Conservation (phyloP, 2,329 filamentous ascomycete species). For the Diaporthe longicolla region DNA sequence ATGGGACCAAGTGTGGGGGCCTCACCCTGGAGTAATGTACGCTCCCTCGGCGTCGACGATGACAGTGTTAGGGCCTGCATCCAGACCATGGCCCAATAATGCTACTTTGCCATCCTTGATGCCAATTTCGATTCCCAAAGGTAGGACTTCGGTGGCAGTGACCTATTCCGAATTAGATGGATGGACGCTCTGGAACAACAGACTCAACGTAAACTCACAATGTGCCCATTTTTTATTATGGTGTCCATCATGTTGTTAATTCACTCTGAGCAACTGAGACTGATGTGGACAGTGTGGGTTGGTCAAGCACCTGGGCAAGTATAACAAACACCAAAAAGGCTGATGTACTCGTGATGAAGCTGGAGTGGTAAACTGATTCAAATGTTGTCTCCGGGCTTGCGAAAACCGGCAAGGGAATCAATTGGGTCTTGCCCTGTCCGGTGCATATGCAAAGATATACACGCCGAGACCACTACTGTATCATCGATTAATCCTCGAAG, state of each 20-base stretch:
- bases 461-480: neutral
- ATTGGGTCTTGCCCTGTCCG: neutral
- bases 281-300: no score
- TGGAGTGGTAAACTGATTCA: neutral
- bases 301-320: no score
- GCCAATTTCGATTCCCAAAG: conserved; percentile 60
- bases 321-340: neutral
- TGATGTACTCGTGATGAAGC: neutral
- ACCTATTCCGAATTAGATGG: conserved; percentile 50
- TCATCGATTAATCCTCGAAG: conserved; percentile 1
- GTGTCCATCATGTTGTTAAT: conserved; percentile 45
- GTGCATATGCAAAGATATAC: no score
- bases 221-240: conserved; percentile 47
- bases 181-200: no score
- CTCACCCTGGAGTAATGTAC: conserved; percentile 57
- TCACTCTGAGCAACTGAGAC: no score
- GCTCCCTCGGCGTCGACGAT: conserved; percentile 61
- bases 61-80: conserved; percentile 50
- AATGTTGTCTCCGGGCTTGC: neutral
- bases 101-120: conserved; percentile 61
- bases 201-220: conserved; percentile 41
- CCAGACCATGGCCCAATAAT: conserved; percentile 57
- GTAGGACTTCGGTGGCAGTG: conserved; percentile 61
- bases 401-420: neutral
- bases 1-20: neutral